A percentile compares a stretch with the other conserved stretches of the same genome.
phyloP scores from a whole-genome alignment of 371 early-diverging fungal genomes.

The Syncephalastrum monosporum region DNA sequence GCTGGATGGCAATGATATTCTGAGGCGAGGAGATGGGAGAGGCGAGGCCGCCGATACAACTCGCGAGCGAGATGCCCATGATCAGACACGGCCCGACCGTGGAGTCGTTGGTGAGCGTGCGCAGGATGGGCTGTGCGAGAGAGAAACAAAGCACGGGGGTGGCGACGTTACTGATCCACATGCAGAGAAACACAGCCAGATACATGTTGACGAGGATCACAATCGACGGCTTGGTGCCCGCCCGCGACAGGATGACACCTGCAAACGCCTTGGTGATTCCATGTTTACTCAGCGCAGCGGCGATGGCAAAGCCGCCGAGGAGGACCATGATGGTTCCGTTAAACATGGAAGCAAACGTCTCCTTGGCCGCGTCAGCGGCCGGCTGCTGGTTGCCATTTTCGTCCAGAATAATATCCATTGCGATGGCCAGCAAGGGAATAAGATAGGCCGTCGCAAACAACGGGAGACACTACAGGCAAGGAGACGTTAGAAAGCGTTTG shows the following conservation, averaged over 20 bases:
- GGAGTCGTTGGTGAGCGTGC: slow-evolving; percentile 61
- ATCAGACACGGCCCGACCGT: slow-evolving; percentile 69
- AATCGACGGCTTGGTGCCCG: slow-evolving; percentile 64
- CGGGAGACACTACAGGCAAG: slow-evolving; percentile 42
- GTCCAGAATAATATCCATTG: slow-evolving; percentile 65
- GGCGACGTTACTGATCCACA: slow-evolving; percentile 85
- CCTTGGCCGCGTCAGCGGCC: slow-evolving; percentile 75
- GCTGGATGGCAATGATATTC: slow-evolving; percentile 82
- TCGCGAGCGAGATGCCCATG: slow-evolving; percentile 93
- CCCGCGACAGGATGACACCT: slow-evolving; percentile 61
- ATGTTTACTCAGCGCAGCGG: slow-evolving; percentile 71
- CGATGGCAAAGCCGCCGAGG: slow-evolving; percentile 92
- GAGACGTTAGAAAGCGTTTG: slow-evolving; percentile 14
- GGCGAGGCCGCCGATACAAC: slow-evolving; percentile 94
- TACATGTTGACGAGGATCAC: slow-evolving; percentile 77
- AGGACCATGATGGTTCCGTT: slow-evolving; percentile 95
- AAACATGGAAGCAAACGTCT: slow-evolving; percentile 91
- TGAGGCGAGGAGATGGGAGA: slow-evolving; percentile 95
- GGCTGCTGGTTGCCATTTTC: slow-evolving; percentile 35
- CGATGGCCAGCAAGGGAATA: slow-evolving; percentile 72
- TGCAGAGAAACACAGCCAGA: slow-evolving; percentile 71
- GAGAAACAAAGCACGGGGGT: slow-evolving; percentile 86
- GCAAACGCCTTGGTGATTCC: slow-evolving; percentile 75
- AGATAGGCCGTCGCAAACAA: slow-evolving; percentile 77
- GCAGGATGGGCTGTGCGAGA: slow-evolving; percentile 68